These are phyloP conservation scores for Aristolochia contorta DNA, from an alignment of 164 flowering plant species.

Conservation along the genomic window DNA sequence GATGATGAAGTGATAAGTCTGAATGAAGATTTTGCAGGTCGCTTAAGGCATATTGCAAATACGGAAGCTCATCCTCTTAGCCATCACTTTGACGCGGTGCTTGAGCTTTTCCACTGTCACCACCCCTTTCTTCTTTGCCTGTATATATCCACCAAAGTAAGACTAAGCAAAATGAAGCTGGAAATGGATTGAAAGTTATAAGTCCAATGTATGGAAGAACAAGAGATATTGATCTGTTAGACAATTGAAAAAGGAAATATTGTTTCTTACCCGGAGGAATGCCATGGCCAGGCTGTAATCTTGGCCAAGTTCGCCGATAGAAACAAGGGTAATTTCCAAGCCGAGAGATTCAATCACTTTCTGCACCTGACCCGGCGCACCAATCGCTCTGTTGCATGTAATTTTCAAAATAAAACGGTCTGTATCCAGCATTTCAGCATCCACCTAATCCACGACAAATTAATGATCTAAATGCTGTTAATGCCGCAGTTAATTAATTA, in stretches of 20 bases:
- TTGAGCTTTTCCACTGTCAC: background rate
- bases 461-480: too few species aligned
- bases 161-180: too few species aligned
- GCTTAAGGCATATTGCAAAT: too few species aligned
- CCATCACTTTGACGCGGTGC: background rate
- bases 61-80: background rate
- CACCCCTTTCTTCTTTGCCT: background rate
- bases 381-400: background rate
- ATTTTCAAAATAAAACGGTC: background rate
- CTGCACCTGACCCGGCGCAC: constrained; percentile 3
- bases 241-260: too few species aligned
- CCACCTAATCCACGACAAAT: background rate
- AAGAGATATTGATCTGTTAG: too few species aligned
- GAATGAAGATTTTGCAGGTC: too few species aligned
- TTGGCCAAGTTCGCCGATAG: background rate
- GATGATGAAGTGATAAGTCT: too few species aligned
- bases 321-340: background rate
- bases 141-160: background rate
- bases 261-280: background rate
- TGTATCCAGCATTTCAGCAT: background rate
- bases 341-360: constrained; percentile 2
- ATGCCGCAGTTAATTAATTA: too few species aligned
- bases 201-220: too few species aligned
- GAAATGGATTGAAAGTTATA: too few species aligned
- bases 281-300: background rate